Evolutionary conservation across 768 basidiomycete species (phyloP), one percentile per base, ranked within the genome.

Genomic region (Russula griseocarnosa): DNA sequence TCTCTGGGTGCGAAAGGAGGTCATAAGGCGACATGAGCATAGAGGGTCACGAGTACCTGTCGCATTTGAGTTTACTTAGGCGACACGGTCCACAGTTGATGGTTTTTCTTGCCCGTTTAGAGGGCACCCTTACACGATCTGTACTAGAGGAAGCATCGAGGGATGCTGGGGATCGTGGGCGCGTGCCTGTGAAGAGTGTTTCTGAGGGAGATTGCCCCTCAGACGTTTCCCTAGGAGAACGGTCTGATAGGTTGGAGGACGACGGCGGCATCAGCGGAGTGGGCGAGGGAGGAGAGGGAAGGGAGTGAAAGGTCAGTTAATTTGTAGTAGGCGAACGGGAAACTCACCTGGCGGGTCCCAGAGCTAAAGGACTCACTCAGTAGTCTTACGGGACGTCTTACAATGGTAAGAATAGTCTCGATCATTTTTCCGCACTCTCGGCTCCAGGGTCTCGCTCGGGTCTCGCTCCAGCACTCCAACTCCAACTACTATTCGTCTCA

Each of bases 11-110:
- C 5, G 44, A n/a, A 30, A 55, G 40, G 6, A 16, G n/a, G 47
- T 42, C 20, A 54, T 26, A 5, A 16, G 26, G 16, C 11, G 28
- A 52, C 54, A 68, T 62, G 62, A 66, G 62, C 61, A 67, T 51
- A 53, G 58, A 61, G 62, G 66, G 54, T 62, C 7, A 50, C 50
- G 74, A 76, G 51, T 61, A 88, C 90, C 90, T 86, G 75, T 93
- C 91, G 78, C 91, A 93, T 76, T 93, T 92, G 69, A 92, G 83
- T 76, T 92, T 91, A 79, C 86, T 89, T 69, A 86, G 87, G 71
- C 91, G 81, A 77, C 91, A 93, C 3, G 91, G 91, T 70, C 91
- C 90, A 71, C 91, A 93, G 76, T 93, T 93, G 69, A 93, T 91
- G 20, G 91, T 90, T 72, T 92, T 92, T 63, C 91, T 80, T 0